Conservation (phyloP, 139 green algal species). For the Chlorella ohadii region DNA sequence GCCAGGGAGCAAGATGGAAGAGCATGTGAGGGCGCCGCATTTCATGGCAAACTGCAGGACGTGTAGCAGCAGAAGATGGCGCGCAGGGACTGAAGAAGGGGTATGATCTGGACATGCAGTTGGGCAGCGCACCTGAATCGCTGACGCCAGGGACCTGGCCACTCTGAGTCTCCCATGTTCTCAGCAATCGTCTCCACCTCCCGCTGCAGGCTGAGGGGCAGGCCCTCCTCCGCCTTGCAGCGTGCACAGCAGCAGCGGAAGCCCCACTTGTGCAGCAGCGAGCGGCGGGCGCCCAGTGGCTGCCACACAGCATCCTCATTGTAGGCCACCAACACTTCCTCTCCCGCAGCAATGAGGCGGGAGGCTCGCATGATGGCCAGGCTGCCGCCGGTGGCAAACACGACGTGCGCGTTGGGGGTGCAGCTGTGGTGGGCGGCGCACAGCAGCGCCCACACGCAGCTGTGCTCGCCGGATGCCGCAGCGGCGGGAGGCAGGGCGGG, state of each 20-base stretch:
- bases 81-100: no score
- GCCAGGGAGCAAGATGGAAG: neutral
- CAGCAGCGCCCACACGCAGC: slow-evolving; percentile 4
- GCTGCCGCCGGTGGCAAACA: neutral
- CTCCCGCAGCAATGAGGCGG: neutral
- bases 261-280: neutral
- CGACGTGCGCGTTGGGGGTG: neutral
- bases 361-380: neutral
- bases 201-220: neutral
- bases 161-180: no score
- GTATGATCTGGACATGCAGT: neutral
- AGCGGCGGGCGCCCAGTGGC: neutral
- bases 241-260: neutral
- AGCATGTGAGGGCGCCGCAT: neutral
- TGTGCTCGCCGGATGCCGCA: neutral
- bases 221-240: neutral
- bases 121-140: neutral
- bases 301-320: neutral
- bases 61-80: neutral
- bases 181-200: neutral
- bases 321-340: neutral
- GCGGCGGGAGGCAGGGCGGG: neutral
- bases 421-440: slow-evolving; percentile 5
- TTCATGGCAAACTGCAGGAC: no score
- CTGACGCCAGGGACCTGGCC: no score